These are phyloP conservation scores for Cinnamomum micranthum DNA, from an alignment of 164 flowering plant species.

Conservation along the genomic window DNA sequence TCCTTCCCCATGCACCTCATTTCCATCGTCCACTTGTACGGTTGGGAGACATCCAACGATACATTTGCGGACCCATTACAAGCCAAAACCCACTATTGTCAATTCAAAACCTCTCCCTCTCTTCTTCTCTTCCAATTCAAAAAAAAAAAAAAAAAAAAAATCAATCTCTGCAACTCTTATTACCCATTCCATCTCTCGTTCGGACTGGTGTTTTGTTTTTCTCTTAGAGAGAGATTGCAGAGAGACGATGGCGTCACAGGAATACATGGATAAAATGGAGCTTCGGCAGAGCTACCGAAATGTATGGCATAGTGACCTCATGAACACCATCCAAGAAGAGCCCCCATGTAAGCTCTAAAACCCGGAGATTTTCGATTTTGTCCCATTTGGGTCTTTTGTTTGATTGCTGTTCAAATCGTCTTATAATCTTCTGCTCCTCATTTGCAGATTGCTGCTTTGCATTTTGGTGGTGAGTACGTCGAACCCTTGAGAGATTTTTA, in stretches of 20 bases:
- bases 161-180: neutral
- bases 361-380: neutral
- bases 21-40: too few relatives aligned
- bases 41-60: too few relatives aligned
- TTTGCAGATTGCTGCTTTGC: conserved; percentile 45
- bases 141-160: too few relatives aligned
- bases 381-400: neutral
- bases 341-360: conserved; percentile 43
- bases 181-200: neutral
- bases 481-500: neutral
- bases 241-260: conserved; percentile 44
- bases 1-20: too few relatives aligned
- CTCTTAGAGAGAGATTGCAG: neutral
- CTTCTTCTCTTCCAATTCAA: neutral
- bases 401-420: neutral
- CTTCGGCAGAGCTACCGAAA: conserved; percentile 68
- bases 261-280: conserved; percentile 61
- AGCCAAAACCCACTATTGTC: neutral
- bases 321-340: conserved; percentile 60
- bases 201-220: neutral
- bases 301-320: conserved; percentile 83
- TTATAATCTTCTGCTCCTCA: neutral
- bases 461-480: conserved; percentile 31
- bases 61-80: too few relatives aligned
- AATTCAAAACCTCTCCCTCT: neutral